Conservation (phyloP, 306 rosid genomes). For the Prunus davidiana region DNA sequence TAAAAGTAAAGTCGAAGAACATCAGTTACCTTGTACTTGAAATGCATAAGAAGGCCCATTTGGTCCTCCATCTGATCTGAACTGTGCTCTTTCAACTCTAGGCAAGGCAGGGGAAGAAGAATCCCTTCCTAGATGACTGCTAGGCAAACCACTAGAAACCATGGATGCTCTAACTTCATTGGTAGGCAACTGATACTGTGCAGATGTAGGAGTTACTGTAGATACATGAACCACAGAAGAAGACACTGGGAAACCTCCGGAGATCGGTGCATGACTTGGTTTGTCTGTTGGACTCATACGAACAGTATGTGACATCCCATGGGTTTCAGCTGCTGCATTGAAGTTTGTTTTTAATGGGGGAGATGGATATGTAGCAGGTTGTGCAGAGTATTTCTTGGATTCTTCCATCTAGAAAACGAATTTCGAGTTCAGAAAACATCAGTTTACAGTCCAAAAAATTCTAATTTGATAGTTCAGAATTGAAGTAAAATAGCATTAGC, state of each 20-base stretch:
- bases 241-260: constrained; percentile 43
- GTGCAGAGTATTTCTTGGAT: constrained; percentile 66
- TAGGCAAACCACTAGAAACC: constrained; percentile 58
- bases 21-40: constrained; percentile 66
- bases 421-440: not conserved
- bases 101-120: constrained; percentile 52
- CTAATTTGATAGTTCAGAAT: not conserved
- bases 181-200: constrained; percentile 52
- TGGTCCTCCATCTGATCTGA: constrained; percentile 60
- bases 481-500: not conserved
- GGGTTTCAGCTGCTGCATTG: constrained; percentile 52
- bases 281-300: constrained; percentile 57
- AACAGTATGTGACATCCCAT: constrained; percentile 43
- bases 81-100: constrained; percentile 56
- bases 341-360: constrained; percentile 57
- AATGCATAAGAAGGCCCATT: constrained; percentile 62
- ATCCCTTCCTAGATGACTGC: constrained; percentile 68
- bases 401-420: constrained; percentile 78
- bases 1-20: not conserved
- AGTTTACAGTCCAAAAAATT: not conserved
- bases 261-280: constrained; percentile 33
- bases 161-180: constrained; percentile 52
- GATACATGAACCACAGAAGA: constrained; percentile 54
- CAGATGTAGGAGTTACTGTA: constrained; percentile 41
- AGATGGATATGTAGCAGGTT: constrained; percentile 52